These are phyloP conservation scores for Trichaptum fuscoviolaceum DNA, from an alignment of 768 basidiomycete species.

Conservation along the genomic window DNA sequence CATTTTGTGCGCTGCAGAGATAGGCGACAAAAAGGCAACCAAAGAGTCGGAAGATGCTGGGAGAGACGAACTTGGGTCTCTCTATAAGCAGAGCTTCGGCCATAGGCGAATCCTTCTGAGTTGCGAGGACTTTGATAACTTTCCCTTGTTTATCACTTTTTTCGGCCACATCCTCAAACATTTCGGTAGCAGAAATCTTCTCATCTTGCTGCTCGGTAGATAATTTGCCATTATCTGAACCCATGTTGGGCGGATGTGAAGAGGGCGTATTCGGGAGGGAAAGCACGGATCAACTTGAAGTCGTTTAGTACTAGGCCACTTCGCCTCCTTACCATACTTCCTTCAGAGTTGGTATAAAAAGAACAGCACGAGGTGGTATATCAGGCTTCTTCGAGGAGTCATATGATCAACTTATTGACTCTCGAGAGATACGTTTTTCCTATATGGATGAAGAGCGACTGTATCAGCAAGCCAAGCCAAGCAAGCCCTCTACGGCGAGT, in stretches of 20 bases:
- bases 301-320: background rate
- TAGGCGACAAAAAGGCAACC: constrained; percentile 20
- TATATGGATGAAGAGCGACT: background rate
- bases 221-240: background rate
- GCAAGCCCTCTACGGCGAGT: no score
- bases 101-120: constrained; percentile 4
- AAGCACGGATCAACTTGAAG: background rate
- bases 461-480: no score
- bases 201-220: background rate
- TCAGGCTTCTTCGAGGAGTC: background rate
- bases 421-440: background rate
- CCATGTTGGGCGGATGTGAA: background rate
- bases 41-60: constrained; percentile 11
- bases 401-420: background rate
- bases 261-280: background rate
- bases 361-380: background rate
- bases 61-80: constrained; percentile 11
- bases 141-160: background rate
- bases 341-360: background rate
- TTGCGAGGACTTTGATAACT: constrained; percentile 5
- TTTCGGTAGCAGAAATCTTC: background rate
- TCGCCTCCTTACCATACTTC: background rate
- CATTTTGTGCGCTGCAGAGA: constrained; percentile 24
- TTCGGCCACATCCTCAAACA: background rate
- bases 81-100: constrained; percentile 13